Conservation (phyloP, 306 rosid genomes). For the Quercus dentata region DNA sequence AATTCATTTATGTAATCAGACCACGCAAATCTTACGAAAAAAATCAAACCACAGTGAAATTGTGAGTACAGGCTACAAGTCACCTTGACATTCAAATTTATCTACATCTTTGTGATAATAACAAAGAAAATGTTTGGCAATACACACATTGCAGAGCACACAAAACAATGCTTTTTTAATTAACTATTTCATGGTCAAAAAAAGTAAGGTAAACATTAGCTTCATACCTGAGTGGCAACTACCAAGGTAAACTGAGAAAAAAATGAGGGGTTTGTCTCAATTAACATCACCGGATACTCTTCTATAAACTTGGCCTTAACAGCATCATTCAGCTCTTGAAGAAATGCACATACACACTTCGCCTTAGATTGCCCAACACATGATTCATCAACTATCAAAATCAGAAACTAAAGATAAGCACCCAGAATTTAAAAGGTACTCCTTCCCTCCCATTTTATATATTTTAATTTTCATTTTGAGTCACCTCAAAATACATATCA, state of each 20-base stretch:
- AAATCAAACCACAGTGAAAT: neutral
- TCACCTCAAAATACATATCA: too few relatives aligned
- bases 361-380: conserved; percentile 92
- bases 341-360: conserved; percentile 87
- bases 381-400: conserved; percentile 68
- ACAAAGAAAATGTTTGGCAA: neutral
- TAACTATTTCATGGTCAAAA: neutral
- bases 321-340: conserved; percentile 95
- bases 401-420: conserved; percentile 5
- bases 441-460: too few relatives aligned
- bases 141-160: neutral
- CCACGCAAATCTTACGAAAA: neutral
- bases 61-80: neutral
- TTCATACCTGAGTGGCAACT: conserved; percentile 84
- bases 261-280: conserved; percentile 80
- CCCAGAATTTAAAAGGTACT: too few relatives aligned
- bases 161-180: neutral
- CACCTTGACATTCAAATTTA: neutral
- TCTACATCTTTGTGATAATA: neutral
- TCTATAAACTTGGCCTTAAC: conserved; percentile 94
- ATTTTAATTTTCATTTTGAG: too few relatives aligned
- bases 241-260: conserved; percentile 92
- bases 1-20: neutral
- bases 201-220: neutral
- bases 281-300: conserved; percentile 76